Evolutionary conservation across 495 filamentous ascomycete genomes (phyloP).

Genomic region (Apodospora peruviana): DNA sequence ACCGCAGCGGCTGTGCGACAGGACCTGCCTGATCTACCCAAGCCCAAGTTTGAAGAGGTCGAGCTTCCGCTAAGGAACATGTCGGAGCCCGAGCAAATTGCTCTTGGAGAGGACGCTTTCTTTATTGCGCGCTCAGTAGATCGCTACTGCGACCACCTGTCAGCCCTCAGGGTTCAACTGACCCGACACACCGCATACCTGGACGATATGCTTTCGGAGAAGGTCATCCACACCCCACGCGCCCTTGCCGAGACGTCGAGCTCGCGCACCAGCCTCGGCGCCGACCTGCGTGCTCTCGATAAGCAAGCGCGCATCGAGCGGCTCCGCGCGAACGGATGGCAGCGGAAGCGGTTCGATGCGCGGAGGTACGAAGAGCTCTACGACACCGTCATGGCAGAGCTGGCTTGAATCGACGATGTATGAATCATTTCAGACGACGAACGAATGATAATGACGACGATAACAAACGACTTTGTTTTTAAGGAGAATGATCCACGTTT

Average conservation of each 20-base stretch:
- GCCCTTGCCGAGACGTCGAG: background rate
- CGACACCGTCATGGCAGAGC: conserved; percentile 39
- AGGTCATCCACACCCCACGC: conserved; percentile 2
- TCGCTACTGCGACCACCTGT: conserved; percentile 39
- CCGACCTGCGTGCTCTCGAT: conserved; percentile 24
- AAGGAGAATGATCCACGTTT: no score
- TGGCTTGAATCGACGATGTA: no score
- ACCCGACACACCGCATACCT: conserved; percentile 33
- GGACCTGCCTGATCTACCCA: conserved; percentile 15
- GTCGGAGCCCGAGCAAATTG: conserved; percentile 8
- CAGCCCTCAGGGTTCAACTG: conserved; percentile 33
- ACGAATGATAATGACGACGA: no score
- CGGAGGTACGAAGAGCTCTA: conserved; percentile 43
- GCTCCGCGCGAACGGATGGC: conserved; percentile 40
- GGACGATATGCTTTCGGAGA: conserved; percentile 24
- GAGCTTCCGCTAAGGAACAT: conserved; percentile 20
- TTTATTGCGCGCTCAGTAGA: conserved; percentile 34
- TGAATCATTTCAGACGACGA: no score
- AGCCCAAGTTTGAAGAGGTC: conserved; percentile 17
- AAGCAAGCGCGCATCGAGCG: conserved; percentile 40
- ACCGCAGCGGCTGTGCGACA: conserved; percentile 7
- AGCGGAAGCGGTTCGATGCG: conserved; percentile 44
- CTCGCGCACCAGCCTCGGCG: conserved; percentile 1
- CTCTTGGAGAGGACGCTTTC: conserved; percentile 23
- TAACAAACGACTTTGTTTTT: no score